phyloP scores from a whole-genome alignment of 148 eudicot genomes.

The Agrostemma githago region DNA sequence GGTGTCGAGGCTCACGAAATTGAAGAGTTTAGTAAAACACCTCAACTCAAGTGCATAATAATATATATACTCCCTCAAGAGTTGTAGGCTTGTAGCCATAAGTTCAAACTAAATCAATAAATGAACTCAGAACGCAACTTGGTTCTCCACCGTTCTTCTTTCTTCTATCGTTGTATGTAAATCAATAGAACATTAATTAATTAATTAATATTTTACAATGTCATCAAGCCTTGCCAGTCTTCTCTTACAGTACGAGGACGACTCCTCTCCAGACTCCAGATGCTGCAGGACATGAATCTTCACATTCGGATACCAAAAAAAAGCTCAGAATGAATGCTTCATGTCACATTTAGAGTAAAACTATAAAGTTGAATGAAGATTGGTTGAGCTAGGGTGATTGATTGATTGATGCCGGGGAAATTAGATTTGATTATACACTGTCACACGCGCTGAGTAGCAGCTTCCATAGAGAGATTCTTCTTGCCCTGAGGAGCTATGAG shows the following conservation, averaged over 20 bases:
- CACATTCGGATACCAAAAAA: background rate
- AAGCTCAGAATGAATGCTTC: background rate
- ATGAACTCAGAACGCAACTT: background rate
- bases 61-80: background rate
- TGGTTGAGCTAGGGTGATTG: conserved; percentile 11
- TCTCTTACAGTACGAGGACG: background rate
- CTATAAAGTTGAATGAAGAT: background rate
- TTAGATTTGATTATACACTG: background rate
- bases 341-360: background rate
- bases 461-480: conserved; percentile 46
- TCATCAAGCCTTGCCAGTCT: background rate
- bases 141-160: background rate
- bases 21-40: background rate
- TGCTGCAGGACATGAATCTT: background rate
- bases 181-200: background rate
- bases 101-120: background rate
- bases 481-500: conserved; percentile 55
- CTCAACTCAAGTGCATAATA: background rate
- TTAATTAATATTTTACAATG: conserved; percentile 9
- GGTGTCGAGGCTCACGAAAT: background rate
- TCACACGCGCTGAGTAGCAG: conserved; percentile 43
- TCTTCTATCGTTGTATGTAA: conserved; percentile 9
- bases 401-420: background rate
- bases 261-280: background rate
- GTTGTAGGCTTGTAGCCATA: background rate